phyloP scores from a whole-genome alignment of 352 stramenopile species.

The Phytopythium montanum region DNA sequence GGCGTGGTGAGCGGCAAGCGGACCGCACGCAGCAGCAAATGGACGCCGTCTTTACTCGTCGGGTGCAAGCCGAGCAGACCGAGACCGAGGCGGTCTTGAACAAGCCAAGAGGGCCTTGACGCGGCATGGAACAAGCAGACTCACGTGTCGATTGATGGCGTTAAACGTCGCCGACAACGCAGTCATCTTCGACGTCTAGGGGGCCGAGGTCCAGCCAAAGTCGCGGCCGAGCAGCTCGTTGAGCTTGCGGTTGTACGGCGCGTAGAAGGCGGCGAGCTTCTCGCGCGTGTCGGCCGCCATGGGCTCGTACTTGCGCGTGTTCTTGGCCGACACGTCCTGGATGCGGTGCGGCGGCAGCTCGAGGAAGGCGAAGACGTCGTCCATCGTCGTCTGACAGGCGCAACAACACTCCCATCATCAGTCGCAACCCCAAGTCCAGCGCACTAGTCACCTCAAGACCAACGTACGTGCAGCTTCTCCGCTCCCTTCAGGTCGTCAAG shows the following conservation, averaged over 20 bases:
- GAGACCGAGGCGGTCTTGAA: conserved; percentile 68
- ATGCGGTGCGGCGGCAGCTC: conserved; percentile 81
- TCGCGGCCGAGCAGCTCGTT: conserved; percentile 57
- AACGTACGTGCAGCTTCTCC: conserved; percentile 54
- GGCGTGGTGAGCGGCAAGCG: conserved; percentile 30
- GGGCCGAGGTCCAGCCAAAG: conserved; percentile 48
- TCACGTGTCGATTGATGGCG: background rate
- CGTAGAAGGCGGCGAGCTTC: conserved; percentile 74
- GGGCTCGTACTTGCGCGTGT: conserved; percentile 83
- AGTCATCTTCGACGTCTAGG: background rate
- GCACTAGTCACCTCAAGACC: background rate
- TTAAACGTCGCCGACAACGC: background rate
- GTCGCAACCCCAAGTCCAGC: background rate
- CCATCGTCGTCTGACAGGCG: conserved; percentile 52
- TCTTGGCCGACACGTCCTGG: conserved; percentile 80
- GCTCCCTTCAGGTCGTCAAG: conserved; percentile 92
- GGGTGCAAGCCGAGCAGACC: conserved; percentile 51
- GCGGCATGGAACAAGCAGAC: conserved; percentile 13
- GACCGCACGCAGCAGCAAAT: conserved; percentile 27
- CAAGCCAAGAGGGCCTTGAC: conserved; percentile 10
- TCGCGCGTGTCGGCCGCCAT: conserved; percentile 44
- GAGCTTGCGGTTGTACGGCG: conserved; percentile 82
- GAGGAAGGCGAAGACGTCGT: conserved; percentile 83
- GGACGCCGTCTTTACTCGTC: conserved; percentile 27
- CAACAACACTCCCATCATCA: conserved; percentile 7